Conservation (phyloP, 1,139 yeast species). For the Suzukiozyma palmioleophila region DNA sequence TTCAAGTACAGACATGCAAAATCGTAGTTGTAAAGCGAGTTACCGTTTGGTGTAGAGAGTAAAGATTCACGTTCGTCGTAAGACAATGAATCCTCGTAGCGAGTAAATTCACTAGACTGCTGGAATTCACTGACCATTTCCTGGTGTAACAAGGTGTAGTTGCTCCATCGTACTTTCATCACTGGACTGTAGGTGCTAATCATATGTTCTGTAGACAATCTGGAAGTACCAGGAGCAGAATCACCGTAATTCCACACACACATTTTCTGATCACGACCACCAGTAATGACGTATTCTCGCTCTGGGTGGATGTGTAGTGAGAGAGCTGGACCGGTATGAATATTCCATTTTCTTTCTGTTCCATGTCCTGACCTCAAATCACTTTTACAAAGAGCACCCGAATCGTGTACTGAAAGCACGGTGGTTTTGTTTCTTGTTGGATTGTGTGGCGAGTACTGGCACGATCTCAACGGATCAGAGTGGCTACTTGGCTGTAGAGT, state of each 20-base stretch:
- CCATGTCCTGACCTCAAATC: slow-evolving; percentile 53
- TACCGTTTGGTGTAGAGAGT: slow-evolving; percentile 9
- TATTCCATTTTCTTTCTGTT: slow-evolving; percentile 72
- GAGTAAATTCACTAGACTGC: slow-evolving; percentile 1
- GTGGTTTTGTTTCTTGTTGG: slow-evolving; percentile 27
- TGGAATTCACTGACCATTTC: not conserved
- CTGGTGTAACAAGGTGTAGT: slow-evolving; percentile 18
- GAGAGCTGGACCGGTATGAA: slow-evolving; percentile 90
- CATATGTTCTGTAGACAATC: slow-evolving; percentile 62
- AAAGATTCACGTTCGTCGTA: slow-evolving; percentile 27
- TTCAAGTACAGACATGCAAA: slow-evolving; percentile 76
- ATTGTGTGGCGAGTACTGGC: slow-evolving; percentile 55
- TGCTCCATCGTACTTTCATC: slow-evolving; percentile 67
- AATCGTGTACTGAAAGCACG: slow-evolving; percentile 71
- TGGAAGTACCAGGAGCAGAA: slow-evolving; percentile 24
- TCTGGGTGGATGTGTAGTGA: slow-evolving; percentile 88
- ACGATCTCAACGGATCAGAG: slow-evolving; percentile 61
- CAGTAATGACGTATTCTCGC: slow-evolving; percentile 76
- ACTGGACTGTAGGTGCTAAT: slow-evolving; percentile 76
- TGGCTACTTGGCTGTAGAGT: slow-evolving; percentile 45
- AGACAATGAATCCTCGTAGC: slow-evolving; percentile 12
- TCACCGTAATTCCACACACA: slow-evolving; percentile 70
- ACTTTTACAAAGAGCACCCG: slow-evolving; percentile 82
- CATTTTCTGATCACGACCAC: slow-evolving; percentile 85
- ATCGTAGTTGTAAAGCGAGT: slow-evolving; percentile 45